Evolutionary conservation across 345 rosid species (phyloP), one percentile per base, ranked within the genome.

Genomic region (Eucalyptus brandiana): DNA sequence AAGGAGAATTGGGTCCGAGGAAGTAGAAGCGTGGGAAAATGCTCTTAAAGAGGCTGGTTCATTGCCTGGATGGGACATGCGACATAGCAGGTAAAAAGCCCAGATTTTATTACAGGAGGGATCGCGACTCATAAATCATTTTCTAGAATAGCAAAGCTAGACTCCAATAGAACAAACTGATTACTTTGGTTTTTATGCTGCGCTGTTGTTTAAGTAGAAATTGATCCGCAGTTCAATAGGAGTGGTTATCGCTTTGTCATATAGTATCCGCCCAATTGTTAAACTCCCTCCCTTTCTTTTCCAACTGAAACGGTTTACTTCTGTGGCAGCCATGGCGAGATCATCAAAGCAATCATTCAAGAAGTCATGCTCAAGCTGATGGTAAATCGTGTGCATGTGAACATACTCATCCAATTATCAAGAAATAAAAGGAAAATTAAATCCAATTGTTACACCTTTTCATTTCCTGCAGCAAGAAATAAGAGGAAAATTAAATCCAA

Each of bases 41-140:
- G 32, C 69, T 62, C 69, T 62, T 62, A 12, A 2, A 30, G 17
- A 13, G 32, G 9, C 13, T 0, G 69, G 8, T 3, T 62, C 2
- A 0, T 62, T 62, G 0, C 9, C 1, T 13, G 69, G 69, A 28
- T 62, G 32, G 69, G 18, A 12, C 3, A 28, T 3, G 9, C 1
- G 69, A 28, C 13, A 16, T 3, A 0, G 34, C 0, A 2, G 69
- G 69, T 28, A 28, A 28, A 28, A 12, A 28, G 34, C 32, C 32
- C 6, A 6, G 67, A 26, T 1, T 6, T 60, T 28, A 28, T 4
- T 28, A 28, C 1, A 62, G 32, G 16, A 62, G 69, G 32, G 34
- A 3, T 62, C 12, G 69, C 69, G 28, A 13, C 69, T 62, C 69
- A 28, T 28, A 6, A 0, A 28, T 62, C 32, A 1, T 62, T 62